A percentile compares a stretch with the other conserved stretches of the same genome.
Evolutionary conservation across 2,329 filamentous ascomycete genomes (phyloP).

Genomic region (Rhinocladiella similis): DNA sequence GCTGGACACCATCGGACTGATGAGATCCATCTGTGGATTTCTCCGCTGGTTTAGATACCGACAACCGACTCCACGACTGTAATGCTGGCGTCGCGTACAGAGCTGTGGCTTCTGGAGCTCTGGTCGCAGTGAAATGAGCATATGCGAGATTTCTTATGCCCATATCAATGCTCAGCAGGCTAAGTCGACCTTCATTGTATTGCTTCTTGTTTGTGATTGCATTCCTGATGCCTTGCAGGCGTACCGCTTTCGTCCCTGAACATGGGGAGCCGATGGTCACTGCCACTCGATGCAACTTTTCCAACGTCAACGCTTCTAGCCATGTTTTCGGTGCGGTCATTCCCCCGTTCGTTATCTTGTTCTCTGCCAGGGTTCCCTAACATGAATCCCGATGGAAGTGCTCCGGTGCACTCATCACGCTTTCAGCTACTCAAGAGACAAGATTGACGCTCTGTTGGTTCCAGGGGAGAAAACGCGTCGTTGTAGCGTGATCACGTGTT

Average conservation of each 20-base stretch:
- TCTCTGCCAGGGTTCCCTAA: too few species aligned
- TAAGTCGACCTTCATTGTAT: constrained; percentile 33
- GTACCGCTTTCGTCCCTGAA: constrained; percentile 59
- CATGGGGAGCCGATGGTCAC: constrained; percentile 60
- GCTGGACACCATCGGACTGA: background rate
- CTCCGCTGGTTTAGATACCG: constrained; percentile 31
- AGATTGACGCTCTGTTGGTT: too few species aligned
- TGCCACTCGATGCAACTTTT: constrained; percentile 60
- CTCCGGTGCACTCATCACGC: too few species aligned
- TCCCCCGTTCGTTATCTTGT: background rate
- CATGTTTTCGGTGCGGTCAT: constrained; percentile 21
- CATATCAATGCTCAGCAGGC: constrained; percentile 79
- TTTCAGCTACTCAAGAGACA: too few species aligned
- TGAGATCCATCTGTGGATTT: background rate
- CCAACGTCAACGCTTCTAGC: constrained; percentile 49
- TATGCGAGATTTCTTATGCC: constrained; percentile 80
- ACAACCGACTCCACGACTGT: constrained; percentile 43
- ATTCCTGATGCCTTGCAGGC: constrained; percentile 53
- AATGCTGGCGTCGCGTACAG: constrained; percentile 32
- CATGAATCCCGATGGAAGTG: too few species aligned
- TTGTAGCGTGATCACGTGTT: background rate
- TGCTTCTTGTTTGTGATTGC: constrained; percentile 32
- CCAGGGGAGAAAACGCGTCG: background rate
- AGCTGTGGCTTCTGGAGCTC: background rate
- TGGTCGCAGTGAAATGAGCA: constrained; percentile 54